Evolutionary conservation across 768 basidiomycete genomes (phyloP).

Genomic region (Auriculariales sp.): DNA sequence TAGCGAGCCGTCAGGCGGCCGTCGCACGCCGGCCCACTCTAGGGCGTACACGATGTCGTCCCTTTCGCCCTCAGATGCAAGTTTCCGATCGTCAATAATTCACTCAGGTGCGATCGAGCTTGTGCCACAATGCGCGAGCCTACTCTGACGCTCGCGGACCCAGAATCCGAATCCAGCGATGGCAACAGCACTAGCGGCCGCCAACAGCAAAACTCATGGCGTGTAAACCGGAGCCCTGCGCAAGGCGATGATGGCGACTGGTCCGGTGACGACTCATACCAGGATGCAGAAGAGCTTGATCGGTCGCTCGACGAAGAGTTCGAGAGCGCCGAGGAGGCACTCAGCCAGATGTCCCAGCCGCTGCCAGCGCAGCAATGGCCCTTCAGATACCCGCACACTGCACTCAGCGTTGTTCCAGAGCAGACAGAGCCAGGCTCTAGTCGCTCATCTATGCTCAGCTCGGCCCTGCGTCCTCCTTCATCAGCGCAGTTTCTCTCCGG

Average conservation of each 20-base stretch:
- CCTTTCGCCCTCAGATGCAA: background rate
- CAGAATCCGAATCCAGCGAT: too few species aligned
- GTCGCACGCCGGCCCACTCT: background rate
- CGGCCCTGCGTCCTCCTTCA: conserved; percentile 12
- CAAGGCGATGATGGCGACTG: conserved; percentile 36
- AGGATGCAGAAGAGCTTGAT: conserved; percentile 45
- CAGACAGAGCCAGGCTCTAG: conserved; percentile 19
- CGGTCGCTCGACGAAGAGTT: conserved; percentile 49
- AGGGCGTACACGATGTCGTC: background rate
- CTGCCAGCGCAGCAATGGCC: too few species aligned
- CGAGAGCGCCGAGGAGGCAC: conserved; percentile 46
- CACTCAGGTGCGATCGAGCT: conserved; percentile 1
- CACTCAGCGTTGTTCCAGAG: conserved; percentile 18
- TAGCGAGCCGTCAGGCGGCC: background rate
- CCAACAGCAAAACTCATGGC: background rate
- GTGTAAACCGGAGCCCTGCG: background rate
- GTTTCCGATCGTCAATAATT: background rate
- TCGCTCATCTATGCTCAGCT: conserved; percentile 12
- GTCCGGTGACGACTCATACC: conserved; percentile 16
- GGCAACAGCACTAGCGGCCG: background rate
- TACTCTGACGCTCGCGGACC: too few species aligned
- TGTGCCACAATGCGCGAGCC: background rate
- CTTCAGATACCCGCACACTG: conserved; percentile 16
- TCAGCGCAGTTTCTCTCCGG: conserved; percentile 21
- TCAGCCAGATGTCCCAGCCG: too few species aligned